Percentiles rank a stretch among this genome's conserved stretches.
These are phyloP conservation scores for Solanum hybrid DNA, from an alignment of 305 asterid genomes.

Conservation along the genomic window DNA sequence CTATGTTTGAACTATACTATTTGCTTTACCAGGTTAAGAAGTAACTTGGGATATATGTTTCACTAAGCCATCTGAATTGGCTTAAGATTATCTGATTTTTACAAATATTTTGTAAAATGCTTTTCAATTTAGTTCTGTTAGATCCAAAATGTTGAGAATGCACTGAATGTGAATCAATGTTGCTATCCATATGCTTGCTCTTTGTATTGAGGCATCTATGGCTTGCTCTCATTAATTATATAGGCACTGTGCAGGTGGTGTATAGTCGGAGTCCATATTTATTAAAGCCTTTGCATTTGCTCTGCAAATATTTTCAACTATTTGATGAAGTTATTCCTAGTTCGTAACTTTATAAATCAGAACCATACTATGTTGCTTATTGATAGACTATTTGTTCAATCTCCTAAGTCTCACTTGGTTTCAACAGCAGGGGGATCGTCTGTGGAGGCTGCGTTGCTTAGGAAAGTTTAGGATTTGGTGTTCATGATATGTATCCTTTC, in stretches of 20 bases:
- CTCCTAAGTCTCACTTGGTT: background rate
- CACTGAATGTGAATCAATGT: background rate
- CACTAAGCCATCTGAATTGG: background rate
- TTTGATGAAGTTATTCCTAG: background rate
- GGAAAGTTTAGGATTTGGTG: background rate
- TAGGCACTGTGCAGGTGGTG: background rate
- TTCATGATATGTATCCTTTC: background rate
- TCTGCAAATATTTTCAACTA: background rate
- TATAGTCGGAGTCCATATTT: background rate
- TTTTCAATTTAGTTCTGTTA: background rate
- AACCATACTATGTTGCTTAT: background rate
- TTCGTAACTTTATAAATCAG: background rate
- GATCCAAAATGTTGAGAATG: background rate
- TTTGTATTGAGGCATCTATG: background rate
- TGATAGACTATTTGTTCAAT: background rate
- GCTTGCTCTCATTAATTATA: background rate
- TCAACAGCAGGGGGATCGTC: conserved; percentile 49
- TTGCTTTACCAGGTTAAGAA: background rate
- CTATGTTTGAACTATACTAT: background rate
- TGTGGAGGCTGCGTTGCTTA: conserved; percentile 68
- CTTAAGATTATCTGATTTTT: background rate
- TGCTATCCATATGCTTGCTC: background rate
- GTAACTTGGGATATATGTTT: background rate
- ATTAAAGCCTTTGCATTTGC: background rate
- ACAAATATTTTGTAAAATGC: background rate